Evolutionary conservation across 805 yeast species (phyloP).

Genomic region (Yarrowia sp.): DNA sequence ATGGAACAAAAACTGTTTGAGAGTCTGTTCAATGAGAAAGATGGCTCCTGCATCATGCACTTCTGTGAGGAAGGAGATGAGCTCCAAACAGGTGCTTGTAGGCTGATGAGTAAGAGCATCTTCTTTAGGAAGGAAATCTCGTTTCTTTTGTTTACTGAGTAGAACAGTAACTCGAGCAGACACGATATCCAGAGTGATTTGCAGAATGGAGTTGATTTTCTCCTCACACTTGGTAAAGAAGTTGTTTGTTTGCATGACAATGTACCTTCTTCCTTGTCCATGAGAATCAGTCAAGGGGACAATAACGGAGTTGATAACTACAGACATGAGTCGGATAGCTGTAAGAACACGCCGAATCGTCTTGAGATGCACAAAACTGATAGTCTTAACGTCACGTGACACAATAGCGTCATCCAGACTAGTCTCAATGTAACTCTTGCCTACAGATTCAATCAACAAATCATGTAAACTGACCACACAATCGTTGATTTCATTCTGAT

Average conservation of each 20-base stretch:
- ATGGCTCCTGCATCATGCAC: constrained; percentile 42
- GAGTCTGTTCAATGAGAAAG: constrained; percentile 51
- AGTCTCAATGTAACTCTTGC: constrained; percentile 68
- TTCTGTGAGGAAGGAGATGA: constrained; percentile 52
- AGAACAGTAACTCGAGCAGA: constrained; percentile 51
- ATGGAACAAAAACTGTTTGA: constrained; percentile 48
- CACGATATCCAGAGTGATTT: constrained; percentile 55
- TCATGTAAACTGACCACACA: constrained; percentile 67
- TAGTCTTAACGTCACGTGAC: background rate
- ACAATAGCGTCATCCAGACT: constrained; percentile 63
- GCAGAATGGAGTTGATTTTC: constrained; percentile 61
- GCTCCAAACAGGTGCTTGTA: constrained; percentile 58
- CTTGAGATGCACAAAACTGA: constrained; percentile 49
- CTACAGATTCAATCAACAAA: constrained; percentile 63
- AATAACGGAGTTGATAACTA: constrained; percentile 70
- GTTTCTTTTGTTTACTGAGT: constrained; percentile 66
- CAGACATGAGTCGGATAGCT: constrained; percentile 62
- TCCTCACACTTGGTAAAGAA: constrained; percentile 61
- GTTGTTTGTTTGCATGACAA: constrained; percentile 60
- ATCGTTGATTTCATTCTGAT: constrained; percentile 51
- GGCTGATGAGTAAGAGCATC: constrained; percentile 44
- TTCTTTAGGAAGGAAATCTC: constrained; percentile 57
- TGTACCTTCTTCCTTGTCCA: constrained; percentile 55
- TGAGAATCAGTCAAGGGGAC: constrained; percentile 68
- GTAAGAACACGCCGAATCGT: constrained; percentile 56